phyloP scores from a whole-genome alignment of 805 yeast species.

The Starmerella floris region DNA sequence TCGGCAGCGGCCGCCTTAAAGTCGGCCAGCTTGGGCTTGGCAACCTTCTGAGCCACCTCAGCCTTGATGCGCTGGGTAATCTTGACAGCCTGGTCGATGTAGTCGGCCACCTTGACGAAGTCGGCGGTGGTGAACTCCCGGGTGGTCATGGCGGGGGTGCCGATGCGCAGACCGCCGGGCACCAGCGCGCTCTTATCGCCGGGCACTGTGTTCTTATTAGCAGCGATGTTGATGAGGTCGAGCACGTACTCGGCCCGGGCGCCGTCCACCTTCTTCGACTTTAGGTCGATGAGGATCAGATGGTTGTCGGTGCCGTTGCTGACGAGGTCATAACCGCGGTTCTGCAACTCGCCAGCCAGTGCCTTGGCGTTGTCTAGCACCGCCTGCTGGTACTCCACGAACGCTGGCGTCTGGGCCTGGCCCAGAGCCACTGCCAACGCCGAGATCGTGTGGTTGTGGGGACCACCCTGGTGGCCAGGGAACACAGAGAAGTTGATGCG shows the following conservation, averaged over 20 bases:
- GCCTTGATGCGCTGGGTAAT: slow-evolving; percentile 52
- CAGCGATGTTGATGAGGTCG: slow-evolving; percentile 84
- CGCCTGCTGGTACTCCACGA: slow-evolving; percentile 67
- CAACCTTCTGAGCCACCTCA: slow-evolving; percentile 50
- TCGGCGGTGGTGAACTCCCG: slow-evolving; percentile 76
- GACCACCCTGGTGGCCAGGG: slow-evolving; percentile 99
- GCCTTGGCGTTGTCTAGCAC: slow-evolving; percentile 71
- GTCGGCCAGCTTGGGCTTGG: slow-evolving; percentile 41
- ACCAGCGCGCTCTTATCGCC: slow-evolving; percentile 91
- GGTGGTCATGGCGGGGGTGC: slow-evolving; percentile 98
- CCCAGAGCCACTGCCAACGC: slow-evolving; percentile 91
- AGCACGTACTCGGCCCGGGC: slow-evolving; percentile 86
- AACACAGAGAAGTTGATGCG: slow-evolving; percentile 91
- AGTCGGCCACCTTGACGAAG: slow-evolving; percentile 65
- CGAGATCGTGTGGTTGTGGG: slow-evolving; percentile 94
- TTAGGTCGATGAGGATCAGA: slow-evolving; percentile 71
- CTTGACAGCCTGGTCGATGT: slow-evolving; percentile 65
- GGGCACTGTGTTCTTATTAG: slow-evolving; percentile 91
- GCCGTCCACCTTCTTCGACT: slow-evolving; percentile 75
- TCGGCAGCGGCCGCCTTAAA: slow-evolving; percentile 56
- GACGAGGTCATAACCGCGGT: slow-evolving; percentile 63
- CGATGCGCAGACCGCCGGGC: slow-evolving; percentile 93
- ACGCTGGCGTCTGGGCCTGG: slow-evolving; percentile 83
- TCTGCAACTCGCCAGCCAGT: slow-evolving; percentile 54
- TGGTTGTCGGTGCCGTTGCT: slow-evolving; percentile 93